Evolutionary conservation across 2,329 filamentous ascomycete genomes (phyloP).

Genomic region (Cladosporium sphaerospermum): DNA sequence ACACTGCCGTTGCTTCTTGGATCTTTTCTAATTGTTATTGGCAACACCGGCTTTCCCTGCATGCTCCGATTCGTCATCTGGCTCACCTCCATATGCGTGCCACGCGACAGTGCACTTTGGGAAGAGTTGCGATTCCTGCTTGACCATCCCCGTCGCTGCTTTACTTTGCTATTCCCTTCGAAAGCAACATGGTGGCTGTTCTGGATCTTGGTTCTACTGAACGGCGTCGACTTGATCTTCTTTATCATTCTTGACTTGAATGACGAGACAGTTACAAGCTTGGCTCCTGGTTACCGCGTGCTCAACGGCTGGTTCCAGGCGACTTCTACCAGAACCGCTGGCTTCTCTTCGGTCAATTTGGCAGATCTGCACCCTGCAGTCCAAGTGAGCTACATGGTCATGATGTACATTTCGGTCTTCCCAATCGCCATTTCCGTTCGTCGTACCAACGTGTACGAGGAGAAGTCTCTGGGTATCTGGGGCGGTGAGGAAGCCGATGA

Average conservation of each 20-base stretch:
- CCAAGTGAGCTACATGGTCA: conserved; percentile 89
- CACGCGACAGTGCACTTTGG: conserved; percentile 64
- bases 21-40: conserved; percentile 84
- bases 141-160: conserved; percentile 91
- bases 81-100: conserved; percentile 62
- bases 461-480: conserved; percentile 75
- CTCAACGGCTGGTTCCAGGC: conserved; percentile 88
- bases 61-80: conserved; percentile 94
- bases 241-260: conserved; percentile 89
- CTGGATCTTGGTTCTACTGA: conserved; percentile 73
- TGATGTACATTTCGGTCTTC: conserved; percentile 99
- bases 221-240: conserved; percentile 78
- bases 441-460: conserved; percentile 92
- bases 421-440: conserved; percentile 94
- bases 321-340: conserved; percentile 80
- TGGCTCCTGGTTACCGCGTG: conserved; percentile 69
- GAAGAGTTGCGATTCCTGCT: conserved; percentile 87
- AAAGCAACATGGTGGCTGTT: conserved; percentile 95
- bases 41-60: conserved; percentile 91
- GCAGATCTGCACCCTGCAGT: conserved; percentile 78
- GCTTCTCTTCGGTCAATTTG: conserved; percentile 77
- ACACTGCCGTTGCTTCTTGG: conserved; percentile 70
- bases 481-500: conserved; percentile 46
- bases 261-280: conserved; percentile 57
- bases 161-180: conserved; percentile 86